phyloP scores from a whole-genome alignment of 345 rosid species.

The Clausena lansium region DNA sequence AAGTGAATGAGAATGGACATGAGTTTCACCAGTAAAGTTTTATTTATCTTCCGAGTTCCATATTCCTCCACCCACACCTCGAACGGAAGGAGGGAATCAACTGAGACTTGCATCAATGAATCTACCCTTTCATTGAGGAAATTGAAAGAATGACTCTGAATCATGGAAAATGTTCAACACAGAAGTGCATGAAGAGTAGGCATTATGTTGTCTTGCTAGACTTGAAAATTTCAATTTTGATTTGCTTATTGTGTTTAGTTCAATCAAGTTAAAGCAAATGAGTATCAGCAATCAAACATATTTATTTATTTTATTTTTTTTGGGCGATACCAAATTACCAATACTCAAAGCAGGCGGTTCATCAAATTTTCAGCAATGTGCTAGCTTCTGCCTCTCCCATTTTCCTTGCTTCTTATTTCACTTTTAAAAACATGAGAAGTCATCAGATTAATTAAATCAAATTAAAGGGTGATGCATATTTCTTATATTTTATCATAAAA shows the following conservation, averaged over 20 bases:
- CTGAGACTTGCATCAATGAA: neutral
- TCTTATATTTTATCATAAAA: too few relatives aligned
- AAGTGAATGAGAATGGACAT: conserved; percentile 30
- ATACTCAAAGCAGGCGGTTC: too few relatives aligned
- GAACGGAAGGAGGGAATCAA: neutral
- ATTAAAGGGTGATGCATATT: too few relatives aligned
- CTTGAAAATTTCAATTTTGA: neutral
- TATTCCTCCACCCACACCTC: neutral
- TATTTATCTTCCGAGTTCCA: neutral
- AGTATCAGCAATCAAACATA: too few relatives aligned
- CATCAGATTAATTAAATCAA: too few relatives aligned
- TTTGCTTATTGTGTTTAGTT: neutral
- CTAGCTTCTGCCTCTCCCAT: too few relatives aligned
- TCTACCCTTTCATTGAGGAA: neutral
- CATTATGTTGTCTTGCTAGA: neutral
- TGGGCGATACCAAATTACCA: too few relatives aligned
- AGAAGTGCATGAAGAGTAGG: neutral
- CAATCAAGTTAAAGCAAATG: too few relatives aligned
- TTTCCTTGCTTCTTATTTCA: too few relatives aligned
- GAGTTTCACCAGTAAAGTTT: neutral
- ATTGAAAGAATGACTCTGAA: neutral
- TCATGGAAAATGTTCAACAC: neutral
- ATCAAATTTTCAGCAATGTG: too few relatives aligned
- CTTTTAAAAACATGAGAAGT: too few relatives aligned
- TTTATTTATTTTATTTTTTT: too few relatives aligned